Conservation (phyloP, 768 basidiomycete species). For the Sporobolomyces phaffii region DNA sequence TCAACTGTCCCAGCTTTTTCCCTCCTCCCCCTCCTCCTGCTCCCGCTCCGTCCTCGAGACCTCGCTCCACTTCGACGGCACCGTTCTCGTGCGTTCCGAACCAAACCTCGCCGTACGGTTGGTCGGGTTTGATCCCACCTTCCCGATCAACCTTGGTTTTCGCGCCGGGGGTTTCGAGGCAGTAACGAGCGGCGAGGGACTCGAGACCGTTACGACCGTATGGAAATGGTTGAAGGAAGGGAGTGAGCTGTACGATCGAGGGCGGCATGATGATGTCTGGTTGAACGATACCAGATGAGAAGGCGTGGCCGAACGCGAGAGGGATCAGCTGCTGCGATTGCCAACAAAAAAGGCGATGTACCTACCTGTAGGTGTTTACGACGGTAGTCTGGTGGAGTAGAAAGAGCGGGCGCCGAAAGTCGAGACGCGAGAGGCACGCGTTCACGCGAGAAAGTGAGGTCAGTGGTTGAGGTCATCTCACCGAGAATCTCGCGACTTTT, state of each 20-base stretch:
- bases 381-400: too few relatives aligned
- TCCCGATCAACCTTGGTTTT: conserved; percentile 14
- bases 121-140: conserved; percentile 26
- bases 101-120: conserved; percentile 35
- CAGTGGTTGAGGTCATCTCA: too few relatives aligned
- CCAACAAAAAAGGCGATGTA: too few relatives aligned
- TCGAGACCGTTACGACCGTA: conserved; percentile 18
- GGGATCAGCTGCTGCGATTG: too few relatives aligned
- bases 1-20: conserved; percentile 11
- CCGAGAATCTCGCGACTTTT: too few relatives aligned
- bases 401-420: too few relatives aligned
- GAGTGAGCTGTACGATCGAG: conserved; percentile 35
- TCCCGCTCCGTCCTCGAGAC: too few relatives aligned
- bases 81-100: conserved; percentile 36
- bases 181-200: conserved; percentile 19
- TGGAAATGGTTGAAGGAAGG: conserved; percentile 40
- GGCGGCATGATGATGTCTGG: background rate
- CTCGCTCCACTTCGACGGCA: conserved; percentile 21
- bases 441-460: too few relatives aligned
- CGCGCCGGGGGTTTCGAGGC: conserved; percentile 8
- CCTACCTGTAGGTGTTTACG: too few relatives aligned
- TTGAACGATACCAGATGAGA: background rate
- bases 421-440: too few relatives aligned
- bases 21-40: background rate
- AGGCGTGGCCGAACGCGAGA: too few relatives aligned